phyloP scores from a whole-genome alignment of 179 eudicot genomes.

The Corrigiola litoralis region DNA sequence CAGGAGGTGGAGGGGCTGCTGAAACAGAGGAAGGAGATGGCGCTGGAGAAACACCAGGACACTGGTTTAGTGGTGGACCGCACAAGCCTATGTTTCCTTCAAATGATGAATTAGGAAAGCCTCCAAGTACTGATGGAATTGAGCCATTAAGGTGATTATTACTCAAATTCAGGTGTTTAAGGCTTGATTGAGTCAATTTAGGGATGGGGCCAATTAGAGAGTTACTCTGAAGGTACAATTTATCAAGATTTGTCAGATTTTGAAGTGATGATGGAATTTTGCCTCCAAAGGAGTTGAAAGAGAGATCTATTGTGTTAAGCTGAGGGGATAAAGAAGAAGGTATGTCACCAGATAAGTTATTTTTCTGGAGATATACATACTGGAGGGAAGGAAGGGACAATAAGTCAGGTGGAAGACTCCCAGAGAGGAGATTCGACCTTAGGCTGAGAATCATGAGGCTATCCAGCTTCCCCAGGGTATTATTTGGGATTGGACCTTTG shows the following conservation, averaged over 20 bases:
- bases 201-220: conserved; percentile 65
- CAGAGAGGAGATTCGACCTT: conserved; percentile 57
- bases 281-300: conserved; percentile 71
- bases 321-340: conserved; percentile 60
- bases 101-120: conserved; percentile 64
- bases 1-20: conserved; percentile 19
- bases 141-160: conserved; percentile 75
- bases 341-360: conserved; percentile 66
- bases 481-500: conserved; percentile 56
- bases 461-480: conserved; percentile 57
- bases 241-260: conserved; percentile 47
- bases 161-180: conserved; percentile 54
- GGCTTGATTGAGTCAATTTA: conserved; percentile 31
- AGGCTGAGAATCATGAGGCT: conserved; percentile 62
- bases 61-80: conserved; percentile 58
- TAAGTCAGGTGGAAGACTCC: conserved; percentile 65
- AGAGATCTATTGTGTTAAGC: conserved; percentile 53
- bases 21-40: conserved; percentile 25
- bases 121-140: conserved; percentile 51
- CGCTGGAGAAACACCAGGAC: conserved; percentile 43
- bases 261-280: conserved; percentile 51
- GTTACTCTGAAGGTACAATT: conserved; percentile 61
- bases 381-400: conserved; percentile 69
- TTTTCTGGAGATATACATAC: conserved; percentile 52
- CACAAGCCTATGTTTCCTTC: conserved; percentile 59